Conservation (phyloP, 2,329 filamentous ascomycete species). For the Coniochaeta pulveracea region DNA sequence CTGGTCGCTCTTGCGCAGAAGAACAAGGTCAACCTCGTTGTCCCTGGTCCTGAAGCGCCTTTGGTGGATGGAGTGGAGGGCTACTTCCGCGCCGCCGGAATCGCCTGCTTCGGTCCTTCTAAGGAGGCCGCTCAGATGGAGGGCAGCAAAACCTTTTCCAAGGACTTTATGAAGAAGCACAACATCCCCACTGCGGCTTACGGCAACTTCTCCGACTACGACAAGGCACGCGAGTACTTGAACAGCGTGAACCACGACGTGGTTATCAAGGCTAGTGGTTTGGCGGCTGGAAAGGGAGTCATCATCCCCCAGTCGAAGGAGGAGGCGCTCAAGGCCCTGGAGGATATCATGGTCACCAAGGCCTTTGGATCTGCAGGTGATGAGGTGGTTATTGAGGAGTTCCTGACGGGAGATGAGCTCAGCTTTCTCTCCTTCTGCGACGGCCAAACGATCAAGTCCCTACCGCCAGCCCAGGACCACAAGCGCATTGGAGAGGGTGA, state of each 20-base stretch:
- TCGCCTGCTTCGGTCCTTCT: constrained; percentile 77
- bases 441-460: constrained; percentile 68
- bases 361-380: constrained; percentile 80
- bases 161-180: constrained; percentile 93
- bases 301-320: constrained; percentile 74
- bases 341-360: constrained; percentile 80
- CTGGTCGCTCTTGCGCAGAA: constrained; percentile 67
- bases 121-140: constrained; percentile 81
- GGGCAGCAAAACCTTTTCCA: constrained; percentile 93
- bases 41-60: constrained; percentile 88
- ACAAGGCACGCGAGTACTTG: constrained; percentile 62
- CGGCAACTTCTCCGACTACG: constrained; percentile 74
- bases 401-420: constrained; percentile 80
- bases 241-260: constrained; percentile 59
- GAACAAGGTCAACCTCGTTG: constrained; percentile 67
- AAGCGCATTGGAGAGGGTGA: constrained; percentile 91
- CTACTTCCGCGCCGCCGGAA: constrained; percentile 63
- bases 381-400: constrained; percentile 94
- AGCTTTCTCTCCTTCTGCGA: constrained; percentile 88
- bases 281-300: constrained; percentile 92
- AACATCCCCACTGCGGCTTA: constrained; percentile 85
- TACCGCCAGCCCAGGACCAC: constrained; percentile 92
- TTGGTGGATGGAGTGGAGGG: constrained; percentile 83
- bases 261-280: constrained; percentile 87
- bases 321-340: constrained; percentile 72